Base-by-base conservation (phyloP, 192 early-diverging fungal genomes). In the Dissophora ornata region DNA sequence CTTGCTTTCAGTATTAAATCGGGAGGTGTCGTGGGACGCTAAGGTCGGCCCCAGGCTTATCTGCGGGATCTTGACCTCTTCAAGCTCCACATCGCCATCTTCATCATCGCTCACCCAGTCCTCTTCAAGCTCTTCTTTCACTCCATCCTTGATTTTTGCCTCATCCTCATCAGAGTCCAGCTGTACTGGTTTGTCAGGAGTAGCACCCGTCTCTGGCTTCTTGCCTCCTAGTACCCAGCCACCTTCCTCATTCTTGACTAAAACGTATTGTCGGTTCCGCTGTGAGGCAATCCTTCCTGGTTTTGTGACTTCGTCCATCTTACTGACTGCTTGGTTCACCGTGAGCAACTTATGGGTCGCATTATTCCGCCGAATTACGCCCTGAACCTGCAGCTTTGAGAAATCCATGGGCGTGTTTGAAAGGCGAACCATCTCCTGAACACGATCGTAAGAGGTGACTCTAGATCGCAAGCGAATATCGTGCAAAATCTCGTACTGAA, bases 401-500 rank as follows among this genome's bases (percentile, higher is more conserved):
- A 99, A 99, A 61, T 99, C 96, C 45, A 91, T 64, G 0, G 95
- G 85, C 1, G 86, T 94, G 11, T 84, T 80, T 12, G 93, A 86
- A 3, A 83, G 83, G 33, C 84, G 62, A 2, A 91, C 46, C 91
- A 99, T 94, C 38, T 85, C 77, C 51, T 89, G 82, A 7, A 95
- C 81, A 5, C 92, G 86, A 16, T 86, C 82, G 63, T 87, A 89
- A 13, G 92, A 91, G 0, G 94, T 90, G 59, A 92, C 88, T 1
- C 98, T 86, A 7, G 92, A 93, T 40, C 88, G 88, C 12, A 86
- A 79, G 57, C 95, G 95, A 16, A 97, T 83, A 33, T 94, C 95
- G n/a, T 92, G 85, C 24, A 99, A 87, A 42, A 99, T 86, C 71
- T 98, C 96, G 78, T 97, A 94, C 80, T 98, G 98, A 18, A 90